Conservation (phyloP, 352 stramenopile species). For the Globisporangium nagaii region DNA sequence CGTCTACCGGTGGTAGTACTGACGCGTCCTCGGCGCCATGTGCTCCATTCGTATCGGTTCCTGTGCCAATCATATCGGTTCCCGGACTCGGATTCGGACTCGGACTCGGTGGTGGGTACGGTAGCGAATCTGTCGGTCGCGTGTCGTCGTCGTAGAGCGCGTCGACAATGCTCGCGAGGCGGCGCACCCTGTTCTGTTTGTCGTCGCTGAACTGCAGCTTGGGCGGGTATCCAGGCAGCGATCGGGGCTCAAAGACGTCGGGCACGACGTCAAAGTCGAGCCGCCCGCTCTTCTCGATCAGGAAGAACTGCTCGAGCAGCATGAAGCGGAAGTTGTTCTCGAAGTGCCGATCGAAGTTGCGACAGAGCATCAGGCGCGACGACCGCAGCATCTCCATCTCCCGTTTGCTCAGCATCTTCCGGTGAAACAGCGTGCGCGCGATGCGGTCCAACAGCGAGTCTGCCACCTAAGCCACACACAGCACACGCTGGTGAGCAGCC, state of each 20-base stretch:
- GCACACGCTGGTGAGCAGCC: too few species aligned
- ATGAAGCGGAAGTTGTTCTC: slow-evolving; percentile 52
- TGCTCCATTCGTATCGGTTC: too few species aligned
- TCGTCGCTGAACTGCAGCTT: slow-evolving; percentile 2
- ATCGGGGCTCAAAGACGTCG: slow-evolving; percentile 37
- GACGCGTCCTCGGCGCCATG: too few species aligned
- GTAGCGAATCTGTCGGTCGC: neutral
- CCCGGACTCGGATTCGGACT: too few species aligned
- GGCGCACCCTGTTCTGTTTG: neutral
- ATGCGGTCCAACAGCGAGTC: slow-evolving; percentile 61
- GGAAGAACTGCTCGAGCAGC: slow-evolving; percentile 55
- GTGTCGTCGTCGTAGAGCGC: slow-evolving; percentile 1
- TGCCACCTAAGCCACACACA: too few species aligned
- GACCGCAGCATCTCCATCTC: slow-evolving; percentile 42
- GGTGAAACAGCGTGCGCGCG: slow-evolving; percentile 26
- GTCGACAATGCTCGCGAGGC: neutral
- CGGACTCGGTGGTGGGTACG: too few species aligned
- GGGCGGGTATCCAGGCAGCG: slow-evolving; percentile 38
- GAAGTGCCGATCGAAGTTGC: slow-evolving; percentile 47
- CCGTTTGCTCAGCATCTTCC: slow-evolving; percentile 36
- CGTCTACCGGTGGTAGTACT: too few species aligned
- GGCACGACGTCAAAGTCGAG: slow-evolving; percentile 33
- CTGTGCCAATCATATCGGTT: too few species aligned
- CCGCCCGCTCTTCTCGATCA: slow-evolving; percentile 25
- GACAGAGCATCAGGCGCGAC: slow-evolving; percentile 53